phyloP scores from a whole-genome alignment of 2,329 filamentous ascomycete genomes.

The Nemania serpens region DNA sequence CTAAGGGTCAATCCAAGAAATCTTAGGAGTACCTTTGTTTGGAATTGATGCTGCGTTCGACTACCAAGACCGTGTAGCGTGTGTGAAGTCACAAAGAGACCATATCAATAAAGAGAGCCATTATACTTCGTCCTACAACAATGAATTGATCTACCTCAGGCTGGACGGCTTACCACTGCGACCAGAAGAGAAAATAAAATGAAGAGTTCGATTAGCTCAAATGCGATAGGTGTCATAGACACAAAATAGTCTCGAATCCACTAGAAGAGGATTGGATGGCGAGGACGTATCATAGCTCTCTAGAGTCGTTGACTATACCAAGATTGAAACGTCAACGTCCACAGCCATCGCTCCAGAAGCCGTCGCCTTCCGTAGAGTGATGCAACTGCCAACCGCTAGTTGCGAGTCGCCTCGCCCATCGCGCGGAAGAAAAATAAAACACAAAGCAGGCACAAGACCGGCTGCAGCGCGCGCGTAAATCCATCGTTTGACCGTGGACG shows the following conservation, averaged over 20 bases:
- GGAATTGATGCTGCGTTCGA: constrained; percentile 14
- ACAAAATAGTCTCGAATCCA: background rate
- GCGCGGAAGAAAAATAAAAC: no score
- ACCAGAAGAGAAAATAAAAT: no score
- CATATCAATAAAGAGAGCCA: constrained; percentile 6
- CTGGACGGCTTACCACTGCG: background rate
- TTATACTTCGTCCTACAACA: background rate
- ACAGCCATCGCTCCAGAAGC: background rate
- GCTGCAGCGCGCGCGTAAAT: background rate
- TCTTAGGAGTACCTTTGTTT: constrained; percentile 12
- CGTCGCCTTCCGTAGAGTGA: no score
- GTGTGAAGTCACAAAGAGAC: constrained; percentile 4
- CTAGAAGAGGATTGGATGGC: background rate
- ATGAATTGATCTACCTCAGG: constrained; percentile 1
- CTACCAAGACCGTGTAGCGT: background rate
- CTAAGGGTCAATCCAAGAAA: background rate
- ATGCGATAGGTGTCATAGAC: background rate
- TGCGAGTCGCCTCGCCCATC: no score
- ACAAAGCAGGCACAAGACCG: background rate
- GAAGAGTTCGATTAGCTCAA: no score
- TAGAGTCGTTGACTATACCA: constrained; percentile 1
- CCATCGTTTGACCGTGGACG: background rate
- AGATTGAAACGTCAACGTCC: background rate
- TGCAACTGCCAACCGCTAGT: no score
- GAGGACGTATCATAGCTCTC: background rate